A percentile compares a stretch with the other conserved stretches of the same genome.
These are phyloP conservation scores for Xylaria hypoxylon DNA, from an alignment of 2,329 filamentous ascomycete genomes.

Conservation along the genomic window DNA sequence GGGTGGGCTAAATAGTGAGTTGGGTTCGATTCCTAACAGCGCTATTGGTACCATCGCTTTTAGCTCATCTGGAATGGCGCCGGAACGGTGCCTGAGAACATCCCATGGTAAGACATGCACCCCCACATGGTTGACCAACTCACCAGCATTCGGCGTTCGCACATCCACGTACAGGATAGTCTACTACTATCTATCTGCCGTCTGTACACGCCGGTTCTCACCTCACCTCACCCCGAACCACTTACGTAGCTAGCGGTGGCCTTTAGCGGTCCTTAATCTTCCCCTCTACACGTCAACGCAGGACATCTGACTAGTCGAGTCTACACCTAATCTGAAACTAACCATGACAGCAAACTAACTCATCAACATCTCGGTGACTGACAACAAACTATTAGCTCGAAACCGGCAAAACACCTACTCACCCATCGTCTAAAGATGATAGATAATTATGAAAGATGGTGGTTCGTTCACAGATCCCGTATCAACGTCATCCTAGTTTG, in stretches of 20 bases:
- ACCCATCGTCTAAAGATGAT: neutral
- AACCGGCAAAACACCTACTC: neutral
- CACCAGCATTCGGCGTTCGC: conserved; percentile 36
- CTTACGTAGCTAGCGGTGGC: neutral
- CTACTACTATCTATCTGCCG: neutral
- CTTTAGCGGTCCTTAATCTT: conserved; percentile 20
- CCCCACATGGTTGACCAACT: conserved; percentile 27
- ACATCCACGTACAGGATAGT: conserved; percentile 12
- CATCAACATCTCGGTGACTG: neutral
- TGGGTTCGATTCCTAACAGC: too few relatives aligned
- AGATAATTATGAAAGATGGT: neutral
- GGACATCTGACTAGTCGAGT: neutral
- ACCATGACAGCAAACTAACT: conserved; percentile 12
- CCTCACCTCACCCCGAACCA: neutral
- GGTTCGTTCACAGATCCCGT: neutral
- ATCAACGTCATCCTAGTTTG: neutral
- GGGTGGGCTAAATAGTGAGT: too few relatives aligned
- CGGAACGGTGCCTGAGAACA: conserved; percentile 33
- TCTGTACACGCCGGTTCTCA: neutral
- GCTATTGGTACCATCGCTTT: too few relatives aligned
- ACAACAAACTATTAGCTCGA: neutral
- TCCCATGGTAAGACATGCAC: neutral
- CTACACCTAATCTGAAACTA: neutral
- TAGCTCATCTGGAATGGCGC: too few relatives aligned
- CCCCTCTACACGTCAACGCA: conserved; percentile 17